phyloP scores from a whole-genome alignment of 2,329 filamentous ascomycete species.

The Penicillium fuscoglaucum region DNA sequence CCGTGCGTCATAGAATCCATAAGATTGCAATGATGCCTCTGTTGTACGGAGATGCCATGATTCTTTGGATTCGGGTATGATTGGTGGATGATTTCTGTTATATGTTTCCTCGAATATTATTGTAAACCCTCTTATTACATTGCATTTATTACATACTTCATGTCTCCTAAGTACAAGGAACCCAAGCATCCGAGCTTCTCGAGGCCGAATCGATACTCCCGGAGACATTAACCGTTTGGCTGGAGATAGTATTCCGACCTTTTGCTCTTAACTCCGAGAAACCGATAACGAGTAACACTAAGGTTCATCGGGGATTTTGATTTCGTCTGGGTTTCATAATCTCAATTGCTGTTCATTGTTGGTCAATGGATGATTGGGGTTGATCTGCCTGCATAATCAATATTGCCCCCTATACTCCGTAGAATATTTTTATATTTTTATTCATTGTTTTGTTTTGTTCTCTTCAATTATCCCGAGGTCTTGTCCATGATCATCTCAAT shows the following conservation, averaged over 20 bases:
- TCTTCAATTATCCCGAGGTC: not conserved
- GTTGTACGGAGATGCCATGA: not conserved
- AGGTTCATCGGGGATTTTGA: no score
- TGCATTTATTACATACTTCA: not conserved
- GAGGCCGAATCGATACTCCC: not conserved
- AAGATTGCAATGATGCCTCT: not conserved
- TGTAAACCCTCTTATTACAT: no score
- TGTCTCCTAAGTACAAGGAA: not conserved
- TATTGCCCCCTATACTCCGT: not conserved
- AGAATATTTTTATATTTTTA: not conserved
- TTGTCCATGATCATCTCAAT: not conserved
- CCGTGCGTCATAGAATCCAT: not conserved
- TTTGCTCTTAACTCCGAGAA: not conserved
- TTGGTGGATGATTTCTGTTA: not conserved
- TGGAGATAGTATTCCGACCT: not conserved
- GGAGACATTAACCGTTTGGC: not conserved
- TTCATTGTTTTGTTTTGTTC: not conserved
- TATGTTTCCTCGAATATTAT: not conserved
- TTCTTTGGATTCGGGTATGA: not conserved
- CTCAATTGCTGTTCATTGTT: not conserved
- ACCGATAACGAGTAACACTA: not conserved
- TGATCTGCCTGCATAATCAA: not conserved
- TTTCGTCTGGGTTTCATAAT: not conserved
- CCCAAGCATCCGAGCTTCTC: not conserved
- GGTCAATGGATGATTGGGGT: not conserved